Evolutionary conservation across 768 basidiomycete species (phyloP), one percentile per base, ranked within the genome.

Genomic region (Trametes coccinea): DNA sequence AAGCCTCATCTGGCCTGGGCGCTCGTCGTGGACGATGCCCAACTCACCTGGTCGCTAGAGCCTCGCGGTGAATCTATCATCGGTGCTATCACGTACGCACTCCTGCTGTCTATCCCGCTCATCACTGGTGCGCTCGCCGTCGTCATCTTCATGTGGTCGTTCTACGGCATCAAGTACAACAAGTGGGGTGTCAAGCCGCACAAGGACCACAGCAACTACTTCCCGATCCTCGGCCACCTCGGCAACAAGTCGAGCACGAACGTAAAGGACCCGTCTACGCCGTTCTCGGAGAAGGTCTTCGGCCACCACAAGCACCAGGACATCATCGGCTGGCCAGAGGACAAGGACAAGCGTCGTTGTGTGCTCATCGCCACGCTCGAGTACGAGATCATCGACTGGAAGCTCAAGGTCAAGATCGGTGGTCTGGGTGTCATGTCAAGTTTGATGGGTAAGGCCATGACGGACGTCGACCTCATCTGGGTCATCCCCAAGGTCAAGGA

Each of bases 361-460:
- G 93, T 95, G 30, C 82, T 97, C 47, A 97, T 97, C 62, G 79
- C 95, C 16, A 96, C 95, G 0, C 81, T 97, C 53, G 95, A 97
- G 75, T 97, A 97, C 75, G 95, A 97, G 74, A 91, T 97, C 71
- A 87, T 97, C 70, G 95, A 96, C 71, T 97, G 95, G 94, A 95
- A 95, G 76, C 76, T 95, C 63, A 97, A 97, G 76, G 95, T 97
- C 80, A 96, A 96, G 81, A 96, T 96, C 65, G 95, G 95, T 77
- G 95, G 95, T 75, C 82, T 97, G 17, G 95, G 95, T 80, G 95
- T 96, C 78, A 97, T 97, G 95, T 96, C 95, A 3, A 89, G 89
- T 74, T 79, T 97, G 39, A 97, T 97, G 95, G 95, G 95, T 65
- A 97, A 96, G 75, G 94, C 95, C 5, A 97, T 97, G 95, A 92